Conservation (phyloP, 1,284 basidiomycete species). For the Papiliotrema laurentii region DNA sequence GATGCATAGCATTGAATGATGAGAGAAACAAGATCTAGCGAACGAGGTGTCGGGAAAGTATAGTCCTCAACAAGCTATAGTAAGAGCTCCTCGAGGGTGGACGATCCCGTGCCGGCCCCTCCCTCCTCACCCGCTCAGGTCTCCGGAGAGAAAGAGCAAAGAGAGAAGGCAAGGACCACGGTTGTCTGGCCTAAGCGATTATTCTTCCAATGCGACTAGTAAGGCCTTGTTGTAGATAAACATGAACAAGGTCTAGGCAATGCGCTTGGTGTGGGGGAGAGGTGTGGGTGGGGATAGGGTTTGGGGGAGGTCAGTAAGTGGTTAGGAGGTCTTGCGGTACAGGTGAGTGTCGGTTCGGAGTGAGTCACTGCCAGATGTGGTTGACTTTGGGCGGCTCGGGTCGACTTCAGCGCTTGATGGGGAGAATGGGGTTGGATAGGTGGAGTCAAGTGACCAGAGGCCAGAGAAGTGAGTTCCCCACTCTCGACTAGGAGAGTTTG, state of each 20-base stretch:
- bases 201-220: slow-evolving; percentile 33
- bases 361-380: no score
- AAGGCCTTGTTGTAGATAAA: slow-evolving; percentile 21
- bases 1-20: neutral
- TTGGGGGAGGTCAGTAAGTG: neutral
- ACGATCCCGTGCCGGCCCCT: slow-evolving; percentile 22
- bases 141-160: slow-evolving; percentile 2
- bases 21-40: neutral
- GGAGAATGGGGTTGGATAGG: neutral
- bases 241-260: slow-evolving; percentile 31
- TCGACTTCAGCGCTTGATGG: neutral
- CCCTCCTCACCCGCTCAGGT: slow-evolving; percentile 1
- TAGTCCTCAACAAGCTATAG: slow-evolving; percentile 33
- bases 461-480: no score
- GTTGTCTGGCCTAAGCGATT: slow-evolving; percentile 35
- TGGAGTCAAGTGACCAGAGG: neutral
- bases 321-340: neutral
- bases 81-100: slow-evolving; percentile 29
- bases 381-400: no score
- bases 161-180: slow-evolving; percentile 14
- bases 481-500: no score
- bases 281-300: no score
- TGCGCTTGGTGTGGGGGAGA: slow-evolving; percentile 21
- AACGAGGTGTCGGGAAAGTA: slow-evolving; percentile 21
- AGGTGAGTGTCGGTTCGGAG: neutral